Evolutionary conservation across 441 rosid genomes (phyloP).

Genomic region (Pelargonium australe): DNA sequence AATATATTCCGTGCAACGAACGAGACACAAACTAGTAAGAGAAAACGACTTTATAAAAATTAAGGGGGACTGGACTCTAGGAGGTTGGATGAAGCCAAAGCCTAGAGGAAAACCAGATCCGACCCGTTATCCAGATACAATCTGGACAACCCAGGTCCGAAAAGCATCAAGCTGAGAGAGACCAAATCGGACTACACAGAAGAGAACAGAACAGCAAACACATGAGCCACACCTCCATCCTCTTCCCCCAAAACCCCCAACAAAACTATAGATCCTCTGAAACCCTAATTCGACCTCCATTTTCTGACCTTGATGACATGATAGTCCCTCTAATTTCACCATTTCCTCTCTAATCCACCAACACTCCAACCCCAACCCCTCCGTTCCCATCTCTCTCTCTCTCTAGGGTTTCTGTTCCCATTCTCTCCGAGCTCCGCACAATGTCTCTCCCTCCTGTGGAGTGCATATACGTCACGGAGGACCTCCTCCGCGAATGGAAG

Average conservation of each 20-base stretch:
- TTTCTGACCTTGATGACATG: neutral
- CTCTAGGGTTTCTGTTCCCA: slow-evolving; percentile 9
- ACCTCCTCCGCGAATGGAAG: slow-evolving; percentile 72
- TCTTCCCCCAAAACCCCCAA: slow-evolving; percentile 5
- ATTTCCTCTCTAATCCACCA: neutral
- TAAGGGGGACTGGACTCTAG: too few relatives aligned
- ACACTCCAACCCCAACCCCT: neutral
- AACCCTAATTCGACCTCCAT: slow-evolving; percentile 10
- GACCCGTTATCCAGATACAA: neutral
- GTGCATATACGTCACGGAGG: slow-evolving; percentile 67
- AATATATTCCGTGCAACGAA: too few relatives aligned
- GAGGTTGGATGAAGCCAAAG: too few relatives aligned
- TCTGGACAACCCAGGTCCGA: slow-evolving; percentile 7
- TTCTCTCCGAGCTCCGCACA: neutral
- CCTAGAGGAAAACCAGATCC: neutral
- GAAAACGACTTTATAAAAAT: too few relatives aligned
- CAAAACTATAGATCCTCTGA: slow-evolving; percentile 4
- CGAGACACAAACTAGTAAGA: too few relatives aligned
- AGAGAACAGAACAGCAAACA: slow-evolving; percentile 3
- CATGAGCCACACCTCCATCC: slow-evolving; percentile 5
- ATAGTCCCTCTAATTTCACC: slow-evolving; percentile 6
- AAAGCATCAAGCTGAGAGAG: slow-evolving; percentile 1
- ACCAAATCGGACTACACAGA: slow-evolving; percentile 7
- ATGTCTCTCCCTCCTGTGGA: slow-evolving; percentile 62
- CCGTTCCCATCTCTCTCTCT: neutral